Evolutionary conservation across 345 rosid species (phyloP).

Genomic region (Syzygium jambos): DNA sequence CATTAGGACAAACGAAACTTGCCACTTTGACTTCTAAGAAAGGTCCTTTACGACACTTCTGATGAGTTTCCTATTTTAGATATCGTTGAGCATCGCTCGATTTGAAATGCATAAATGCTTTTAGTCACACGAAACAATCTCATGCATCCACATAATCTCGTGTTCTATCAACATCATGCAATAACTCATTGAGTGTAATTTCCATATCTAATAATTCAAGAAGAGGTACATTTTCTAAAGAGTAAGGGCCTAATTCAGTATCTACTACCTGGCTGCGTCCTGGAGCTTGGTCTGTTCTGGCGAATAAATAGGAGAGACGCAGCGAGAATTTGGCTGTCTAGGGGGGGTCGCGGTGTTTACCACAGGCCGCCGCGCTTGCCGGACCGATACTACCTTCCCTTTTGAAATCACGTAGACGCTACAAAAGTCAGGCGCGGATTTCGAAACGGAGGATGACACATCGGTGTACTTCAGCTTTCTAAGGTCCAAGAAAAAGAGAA

Average conservation of each 20-base stretch:
- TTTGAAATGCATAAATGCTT: not conserved
- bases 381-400: conserved; percentile 49
- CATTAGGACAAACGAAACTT: not conserved
- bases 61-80: not conserved
- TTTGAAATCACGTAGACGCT: conserved; percentile 67
- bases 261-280: conserved; percentile 24
- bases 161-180: not conserved
- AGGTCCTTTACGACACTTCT: not conserved
- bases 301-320: not conserved
- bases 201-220: not conserved
- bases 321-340: conserved; percentile 26
- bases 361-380: conserved; percentile 43
- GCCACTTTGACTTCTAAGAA: not conserved
- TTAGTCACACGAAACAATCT: not conserved
- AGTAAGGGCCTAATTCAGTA: not conserved
- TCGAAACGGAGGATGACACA: conserved; percentile 35
- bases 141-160: not conserved
- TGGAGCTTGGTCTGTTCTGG: conserved; percentile 18
- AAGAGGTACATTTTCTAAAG: not conserved
- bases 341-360: conserved; percentile 46
- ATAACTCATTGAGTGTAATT: not conserved
- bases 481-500: not conserved
- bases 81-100: not conserved
- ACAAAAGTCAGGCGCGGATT: conserved; percentile 65
- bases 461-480: conserved; percentile 52